A percentile compares a stretch with the other conserved stretches of the same genome.
phyloP scores from a whole-genome alignment of 306 rosid genomes.

The Trichosanthes truncata region DNA sequence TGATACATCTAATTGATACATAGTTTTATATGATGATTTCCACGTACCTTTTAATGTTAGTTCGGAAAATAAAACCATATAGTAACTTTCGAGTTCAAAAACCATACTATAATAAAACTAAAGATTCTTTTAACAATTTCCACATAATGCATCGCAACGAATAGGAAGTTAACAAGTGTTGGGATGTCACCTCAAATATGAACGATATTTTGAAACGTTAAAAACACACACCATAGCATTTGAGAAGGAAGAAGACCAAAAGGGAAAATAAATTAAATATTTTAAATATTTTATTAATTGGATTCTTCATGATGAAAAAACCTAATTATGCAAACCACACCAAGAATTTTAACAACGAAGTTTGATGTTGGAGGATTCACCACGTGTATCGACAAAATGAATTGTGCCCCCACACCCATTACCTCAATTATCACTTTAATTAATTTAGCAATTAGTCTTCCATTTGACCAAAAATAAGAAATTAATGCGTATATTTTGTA shows the following conservation, averaged over 20 bases:
- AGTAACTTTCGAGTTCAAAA: too few species aligned
- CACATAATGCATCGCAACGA: too few species aligned
- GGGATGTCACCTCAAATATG: neutral
- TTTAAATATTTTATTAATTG: neutral
- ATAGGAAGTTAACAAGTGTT: too few species aligned
- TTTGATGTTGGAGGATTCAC: neutral
- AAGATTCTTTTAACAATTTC: too few species aligned
- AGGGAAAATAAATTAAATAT: neutral
- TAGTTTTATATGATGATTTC: too few species aligned
- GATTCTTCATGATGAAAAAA: conserved; percentile 10
- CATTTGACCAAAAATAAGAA: neutral
- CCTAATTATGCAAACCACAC: neutral
- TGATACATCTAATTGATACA: too few species aligned
- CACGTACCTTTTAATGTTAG: too few species aligned
- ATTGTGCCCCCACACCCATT: neutral
- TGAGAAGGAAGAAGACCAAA: neutral
- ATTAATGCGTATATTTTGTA: neutral
- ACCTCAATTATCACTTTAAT: neutral
- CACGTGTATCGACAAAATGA: neutral
- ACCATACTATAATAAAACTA: too few species aligned
- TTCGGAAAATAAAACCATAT: too few species aligned
- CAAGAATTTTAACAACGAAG: neutral
- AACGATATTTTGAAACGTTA: neutral
- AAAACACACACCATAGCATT: neutral
- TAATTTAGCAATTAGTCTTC: neutral